Base-by-base conservation (phyloP, 768 basidiomycete genomes). In the Lactifluus pinguis region DNA sequence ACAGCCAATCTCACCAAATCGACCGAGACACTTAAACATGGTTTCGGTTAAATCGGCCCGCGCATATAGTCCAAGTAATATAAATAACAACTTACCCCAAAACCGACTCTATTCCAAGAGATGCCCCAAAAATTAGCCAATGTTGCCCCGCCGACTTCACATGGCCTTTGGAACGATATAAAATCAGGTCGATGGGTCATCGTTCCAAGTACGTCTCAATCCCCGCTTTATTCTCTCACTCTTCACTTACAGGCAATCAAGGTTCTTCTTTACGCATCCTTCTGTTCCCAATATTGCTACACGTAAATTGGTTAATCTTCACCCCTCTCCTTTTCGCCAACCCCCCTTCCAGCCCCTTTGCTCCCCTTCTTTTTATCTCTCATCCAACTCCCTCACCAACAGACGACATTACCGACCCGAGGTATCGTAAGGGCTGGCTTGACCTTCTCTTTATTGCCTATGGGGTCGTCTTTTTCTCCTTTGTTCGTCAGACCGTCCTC, bases 401-500 rank as follows among this genome's bases (percentile, higher is more conserved):
- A 5, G 73, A 75, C 6, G 78, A 79, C 38, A 21, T 42, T 29
- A 61, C 64, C 0, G 81, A 85, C 64, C 80, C 81, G 0, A 80
- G 80, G 36, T 92, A 89, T 68, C 75, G 75, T 42, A 98, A 93
- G 74, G 81, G 81, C 15, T 87, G 79, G 66, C 73, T 81, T 61
- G 95, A 98, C 69, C 63, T 93, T 9, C 68, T 79, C 15, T 99
- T 99, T 74, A 67, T 98, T 49, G 78, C 79, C 3, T 95, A 91
- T 73, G 77, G 95, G 69, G 77, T 98, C 72, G 75, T 98, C 53
- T 84, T 95, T 67, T 98, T 87, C 76, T 95, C 92, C 2, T 89
- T 93, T 70, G 66, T 94, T 47, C 85, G 95, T 34, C 93, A 98
- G 73, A 68, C 77, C 48, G 69, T 92, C 70, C 82, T 86, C 17